Evolutionary conservation across 805 yeast genomes (phyloP).

Genomic region (Candida dajiaensis): DNA sequence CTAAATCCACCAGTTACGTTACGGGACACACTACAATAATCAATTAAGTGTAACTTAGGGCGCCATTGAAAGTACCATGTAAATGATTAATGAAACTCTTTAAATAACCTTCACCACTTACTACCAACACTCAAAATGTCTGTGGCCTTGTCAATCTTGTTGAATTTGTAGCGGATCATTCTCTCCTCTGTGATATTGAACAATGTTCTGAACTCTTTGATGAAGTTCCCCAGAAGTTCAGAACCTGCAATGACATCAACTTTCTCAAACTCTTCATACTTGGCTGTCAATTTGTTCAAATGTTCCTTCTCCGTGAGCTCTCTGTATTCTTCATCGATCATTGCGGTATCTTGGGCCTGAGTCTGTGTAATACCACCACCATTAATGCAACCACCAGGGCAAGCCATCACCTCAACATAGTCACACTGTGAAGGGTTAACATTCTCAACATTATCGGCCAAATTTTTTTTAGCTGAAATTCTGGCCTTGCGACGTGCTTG

Average conservation of each 20-base stretch:
- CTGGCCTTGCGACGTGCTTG: constrained; percentile 22
- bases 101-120: constrained; percentile 38
- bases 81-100: not conserved
- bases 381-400: constrained; percentile 96
- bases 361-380: constrained; percentile 77
- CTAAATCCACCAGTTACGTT: not conserved
- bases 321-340: not conserved
- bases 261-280: constrained; percentile 25
- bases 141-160: constrained; percentile 44
- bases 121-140: constrained; percentile 48
- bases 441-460: constrained; percentile 11
- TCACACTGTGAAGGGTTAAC: constrained; percentile 68
- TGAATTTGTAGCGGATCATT: constrained; percentile 40
- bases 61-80: not conserved
- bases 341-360: constrained; percentile 1
- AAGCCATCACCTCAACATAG: constrained; percentile 94
- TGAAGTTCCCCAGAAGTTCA: constrained; percentile 26
- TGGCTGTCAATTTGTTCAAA: constrained; percentile 25
- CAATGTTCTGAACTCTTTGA: constrained; percentile 26
- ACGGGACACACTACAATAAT: not conserved
- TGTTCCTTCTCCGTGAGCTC: constrained; percentile 10
- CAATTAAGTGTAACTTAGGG: not conserved
- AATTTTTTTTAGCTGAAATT: constrained; percentile 1
- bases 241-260: constrained; percentile 24
- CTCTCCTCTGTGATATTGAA: constrained; percentile 30